Evolutionary conservation across 371 early-diverging fungal species (phyloP).

Genomic region (Saksenaea oblongispora): DNA sequence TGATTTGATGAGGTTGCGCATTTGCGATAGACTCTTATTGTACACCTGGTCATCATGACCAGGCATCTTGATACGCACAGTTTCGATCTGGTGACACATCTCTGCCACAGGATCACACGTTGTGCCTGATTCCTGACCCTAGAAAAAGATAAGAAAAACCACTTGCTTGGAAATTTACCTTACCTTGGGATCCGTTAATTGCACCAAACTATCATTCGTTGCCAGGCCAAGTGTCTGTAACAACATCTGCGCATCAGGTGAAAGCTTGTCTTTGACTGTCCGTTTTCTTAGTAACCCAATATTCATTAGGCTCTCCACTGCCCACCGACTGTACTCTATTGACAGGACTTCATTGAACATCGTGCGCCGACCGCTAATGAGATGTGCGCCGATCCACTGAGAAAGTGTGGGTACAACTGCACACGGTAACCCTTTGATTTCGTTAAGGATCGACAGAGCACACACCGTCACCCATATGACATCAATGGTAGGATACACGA

Average conservation of each 20-base stretch:
- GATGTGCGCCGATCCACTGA: constrained; percentile 40
- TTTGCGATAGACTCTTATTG: constrained; percentile 32
- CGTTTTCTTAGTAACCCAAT: constrained; percentile 19
- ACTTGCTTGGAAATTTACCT: not conserved
- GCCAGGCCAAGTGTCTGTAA: constrained; percentile 31
- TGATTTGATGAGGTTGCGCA: constrained; percentile 22
- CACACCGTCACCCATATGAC: constrained; percentile 34
- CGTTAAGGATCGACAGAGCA: constrained; percentile 25
- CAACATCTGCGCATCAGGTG: constrained; percentile 33
- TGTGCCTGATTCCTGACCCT: not conserved
- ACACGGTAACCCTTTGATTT: constrained; percentile 23
- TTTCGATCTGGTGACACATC: constrained; percentile 30
- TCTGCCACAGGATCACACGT: constrained; percentile 17
- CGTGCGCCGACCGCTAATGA: constrained; percentile 39
- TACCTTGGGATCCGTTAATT: not conserved
- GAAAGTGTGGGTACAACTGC: constrained; percentile 25
- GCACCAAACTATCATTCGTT: constrained; percentile 26
- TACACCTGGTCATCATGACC: constrained; percentile 24
- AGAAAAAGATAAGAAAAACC: not conserved
- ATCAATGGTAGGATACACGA: constrained; percentile 34
- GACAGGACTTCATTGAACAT: constrained; percentile 38
- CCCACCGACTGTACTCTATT: constrained; percentile 24
- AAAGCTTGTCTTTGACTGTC: constrained; percentile 23
- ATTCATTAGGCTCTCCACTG: constrained; percentile 17
- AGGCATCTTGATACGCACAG: constrained; percentile 18